phyloP scores from a whole-genome alignment of 192 early-diverging fungal genomes.

The Diversispora epigaea region DNA sequence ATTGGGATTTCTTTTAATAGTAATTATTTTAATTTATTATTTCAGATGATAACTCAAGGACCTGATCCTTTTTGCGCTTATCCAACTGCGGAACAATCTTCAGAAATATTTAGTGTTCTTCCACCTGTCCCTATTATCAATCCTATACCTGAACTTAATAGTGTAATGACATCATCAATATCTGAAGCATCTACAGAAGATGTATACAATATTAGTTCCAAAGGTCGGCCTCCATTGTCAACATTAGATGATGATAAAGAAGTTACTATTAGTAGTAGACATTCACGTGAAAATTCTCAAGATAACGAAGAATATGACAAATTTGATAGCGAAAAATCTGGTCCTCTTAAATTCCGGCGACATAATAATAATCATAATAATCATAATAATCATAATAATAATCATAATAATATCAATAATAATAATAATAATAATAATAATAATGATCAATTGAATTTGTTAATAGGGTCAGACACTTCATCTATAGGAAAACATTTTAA shows the following conservation, averaged over 20 bases:
- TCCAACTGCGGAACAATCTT: conserved; percentile 46
- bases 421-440: no score
- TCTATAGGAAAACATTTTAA: background rate
- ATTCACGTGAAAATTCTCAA: background rate
- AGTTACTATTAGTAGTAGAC: background rate
- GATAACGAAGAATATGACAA: background rate
- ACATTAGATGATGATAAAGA: background rate
- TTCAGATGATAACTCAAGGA: conserved; percentile 47
- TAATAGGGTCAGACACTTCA: conserved; percentile 2
- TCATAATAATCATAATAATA: background rate
- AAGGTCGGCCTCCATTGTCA: background rate
- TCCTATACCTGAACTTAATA: background rate
- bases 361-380: background rate
- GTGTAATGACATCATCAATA: conserved; percentile 19
- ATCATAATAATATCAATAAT: background rate
- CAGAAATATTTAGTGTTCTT: conserved; percentile 49
- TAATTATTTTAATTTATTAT: background rate
- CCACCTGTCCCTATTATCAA: conserved; percentile 46
- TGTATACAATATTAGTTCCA: background rate
- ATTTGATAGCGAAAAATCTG: background rate
- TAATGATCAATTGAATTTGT: background rate
- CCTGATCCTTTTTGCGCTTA: conserved; percentile 51
- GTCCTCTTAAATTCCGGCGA: background rate
- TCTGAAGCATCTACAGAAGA: background rate
- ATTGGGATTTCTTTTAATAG: background rate